Evolutionary conservation across 2,329 filamentous ascomycete genomes (phyloP), one percentile per base, ranked within the genome.

Genomic region (Fusarium papillatum): DNA sequence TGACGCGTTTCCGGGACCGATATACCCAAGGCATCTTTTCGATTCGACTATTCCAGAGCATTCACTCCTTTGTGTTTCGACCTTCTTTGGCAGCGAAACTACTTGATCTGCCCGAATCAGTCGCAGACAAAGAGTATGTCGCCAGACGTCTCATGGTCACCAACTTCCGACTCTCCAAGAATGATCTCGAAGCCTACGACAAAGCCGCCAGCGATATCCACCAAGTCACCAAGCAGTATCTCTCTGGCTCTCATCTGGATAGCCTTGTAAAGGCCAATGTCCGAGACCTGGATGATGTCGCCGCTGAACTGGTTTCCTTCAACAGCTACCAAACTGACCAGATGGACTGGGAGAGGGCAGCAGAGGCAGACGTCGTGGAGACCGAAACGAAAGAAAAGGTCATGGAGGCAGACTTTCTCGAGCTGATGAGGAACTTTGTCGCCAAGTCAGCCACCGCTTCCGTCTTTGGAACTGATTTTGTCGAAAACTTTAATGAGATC

Each of bases 381-480:
- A 73, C 79, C 24, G 71, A 69, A 64, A 65, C 10, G 71, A 71
- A 4, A 79, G 77, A 14, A 78, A 80, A 19, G 69, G 68, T 79
- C 50, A 83, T 85, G 71, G 81, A 84, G 24, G 80, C 78, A 2
- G 82, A 85, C 38, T 74, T 84, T 55, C 79, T 81, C 50, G 80
- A 81, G 24, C 71, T 86, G 36, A 76, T 81, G 5, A 83, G 81
- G 17, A 82, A 82, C 68, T 86, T 84, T 68, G 78, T 85, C 11
- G 82, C 83, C 31, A 79, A 77, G 24, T 82, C 83, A 4, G 81
- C 83, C 11, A 85, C 80, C 16, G 73, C 79, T 5, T 80, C 83
- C 3, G 76, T 86, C 7, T 82, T 85, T 59, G 85, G 85, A n/a
- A 83, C 82, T 5, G 83, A 86, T 69, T 85, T 86, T 76, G 80